Evolutionary conservation across 306 rosid genomes (phyloP), one percentile per base, ranked within the genome.

Genomic region (cucumber (Cucumis sativus)): DNA sequence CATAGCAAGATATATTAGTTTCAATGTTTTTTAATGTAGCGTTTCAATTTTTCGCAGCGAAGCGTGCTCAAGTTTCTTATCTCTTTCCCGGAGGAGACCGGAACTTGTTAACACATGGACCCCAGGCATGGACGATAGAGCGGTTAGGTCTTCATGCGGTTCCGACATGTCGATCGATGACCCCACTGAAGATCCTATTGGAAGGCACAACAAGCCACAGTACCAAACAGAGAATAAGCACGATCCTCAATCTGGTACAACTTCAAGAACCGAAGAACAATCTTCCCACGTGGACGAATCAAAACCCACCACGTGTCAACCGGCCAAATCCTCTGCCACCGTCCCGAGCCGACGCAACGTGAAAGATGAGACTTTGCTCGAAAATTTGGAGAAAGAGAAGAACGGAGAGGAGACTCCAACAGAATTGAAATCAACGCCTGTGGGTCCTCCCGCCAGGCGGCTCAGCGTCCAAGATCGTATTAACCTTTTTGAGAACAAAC

Each of bases 101-200:
- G 98, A 91, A 60, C 74, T 91, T 37, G 81, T 85, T 83, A 87
- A 82, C 85, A 60, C 82, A 7, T 87, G 96, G 87, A 84, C 81
- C 82, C 85, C 87, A 59, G 65, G 86, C 83, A 88, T 73, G 58
- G 84, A 87, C 15, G 92, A 90, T 23, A 81, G 83, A 58, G 92
- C 88, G 33, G 78, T 96, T 45, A 84, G 97, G 56, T 86, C 96
- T 40, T 96, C 99, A 1, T 77, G 81, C 37, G 97, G 88, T 56
- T 96, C 99, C 4, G 99, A 96, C 83, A 96, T 96, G 98, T 96
- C 99, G 40, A 92, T 92, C 58, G 99, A 91, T 65, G 91, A 91
- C 76, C 83, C 90, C 78, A 83, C 86, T 2, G 97, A 92, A 59
- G 91, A 92, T 33, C 16, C 55, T 16, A 57, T 79, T 63, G 84